phyloP scores from a whole-genome alignment of 352 stramenopile species.

The Globisporangium middletonii region DNA sequence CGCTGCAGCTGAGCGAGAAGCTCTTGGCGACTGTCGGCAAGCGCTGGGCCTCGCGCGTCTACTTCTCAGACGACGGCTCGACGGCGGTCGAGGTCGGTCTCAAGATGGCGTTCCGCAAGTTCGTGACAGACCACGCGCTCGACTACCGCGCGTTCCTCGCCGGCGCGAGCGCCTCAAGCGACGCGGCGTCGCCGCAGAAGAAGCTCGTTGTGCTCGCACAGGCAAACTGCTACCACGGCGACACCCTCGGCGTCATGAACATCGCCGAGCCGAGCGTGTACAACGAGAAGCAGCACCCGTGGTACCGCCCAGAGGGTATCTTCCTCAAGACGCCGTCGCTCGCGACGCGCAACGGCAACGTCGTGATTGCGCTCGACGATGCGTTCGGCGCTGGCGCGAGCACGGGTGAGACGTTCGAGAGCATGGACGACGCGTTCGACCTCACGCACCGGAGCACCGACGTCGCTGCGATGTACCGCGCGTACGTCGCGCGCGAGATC shows the following conservation, averaged over 20 bases:
- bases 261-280: slow-evolving; percentile 88
- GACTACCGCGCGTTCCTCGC: slow-evolving; percentile 41
- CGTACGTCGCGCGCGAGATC: slow-evolving; percentile 57
- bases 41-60: slow-evolving; percentile 82
- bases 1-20: slow-evolving; percentile 70
- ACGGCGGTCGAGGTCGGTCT: slow-evolving; percentile 89
- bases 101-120: slow-evolving; percentile 91
- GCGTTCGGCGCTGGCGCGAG: slow-evolving; percentile 27
- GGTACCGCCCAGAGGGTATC: slow-evolving; percentile 81
- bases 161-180: not conserved
- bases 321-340: slow-evolving; percentile 82
- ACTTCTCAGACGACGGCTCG: slow-evolving; percentile 90
- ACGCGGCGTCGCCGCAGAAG: slow-evolving; percentile 12
- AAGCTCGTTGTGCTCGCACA: slow-evolving; percentile 82
- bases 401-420: slow-evolving; percentile 28
- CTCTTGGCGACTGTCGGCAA: slow-evolving; percentile 75
- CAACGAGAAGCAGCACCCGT: slow-evolving; percentile 90
- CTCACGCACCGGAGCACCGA: slow-evolving; percentile 24
- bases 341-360: slow-evolving; percentile 48
- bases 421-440: slow-evolving; percentile 57
- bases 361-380: slow-evolving; percentile 44
- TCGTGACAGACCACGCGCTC: slow-evolving; percentile 58
- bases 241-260: slow-evolving; percentile 90
- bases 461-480: slow-evolving; percentile 48
- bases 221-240: slow-evolving; percentile 89